These are phyloP conservation scores for Scedosporium apiospermum DNA, from an alignment of 2,329 filamentous ascomycete species.

Conservation along the genomic window DNA sequence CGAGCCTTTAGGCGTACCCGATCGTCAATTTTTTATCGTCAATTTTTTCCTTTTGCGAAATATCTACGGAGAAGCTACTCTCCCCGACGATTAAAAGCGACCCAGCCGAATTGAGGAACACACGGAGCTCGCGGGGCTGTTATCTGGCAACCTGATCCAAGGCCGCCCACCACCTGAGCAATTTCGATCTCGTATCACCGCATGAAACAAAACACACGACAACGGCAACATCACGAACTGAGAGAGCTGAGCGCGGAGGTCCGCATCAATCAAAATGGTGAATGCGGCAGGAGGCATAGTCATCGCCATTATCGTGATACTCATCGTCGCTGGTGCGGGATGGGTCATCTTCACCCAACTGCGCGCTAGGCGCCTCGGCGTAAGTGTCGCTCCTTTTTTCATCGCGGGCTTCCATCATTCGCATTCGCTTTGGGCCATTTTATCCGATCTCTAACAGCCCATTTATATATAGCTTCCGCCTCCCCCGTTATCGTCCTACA, in stretches of 20 bases:
- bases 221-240: not conserved
- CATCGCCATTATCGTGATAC: constrained; percentile 59
- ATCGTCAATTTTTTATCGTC: too few species aligned
- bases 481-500: constrained; percentile 56
- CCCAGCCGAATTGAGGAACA: not conserved
- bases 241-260: not conserved
- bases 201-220: not conserved
- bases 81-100: too few species aligned
- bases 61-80: too few species aligned
- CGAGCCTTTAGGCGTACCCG: too few species aligned
- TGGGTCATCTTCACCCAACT: constrained; percentile 66
- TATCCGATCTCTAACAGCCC: not conserved
- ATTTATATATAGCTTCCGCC: constrained; percentile 48
- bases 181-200: not conserved
- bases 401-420: not conserved
- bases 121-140: not conserved
- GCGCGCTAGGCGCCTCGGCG: constrained; percentile 63
- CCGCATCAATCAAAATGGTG: constrained; percentile 31
- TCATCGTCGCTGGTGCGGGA: constrained; percentile 45
- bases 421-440: not conserved
- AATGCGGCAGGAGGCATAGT: constrained; percentile 58
- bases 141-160: not conserved
- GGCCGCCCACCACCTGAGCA: not conserved
- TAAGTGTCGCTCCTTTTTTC: constrained; percentile 25
- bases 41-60: too few species aligned